These are phyloP conservation scores for Nicotiana benthamiana DNA, from an alignment of 257 asterid species.

Conservation along the genomic window DNA sequence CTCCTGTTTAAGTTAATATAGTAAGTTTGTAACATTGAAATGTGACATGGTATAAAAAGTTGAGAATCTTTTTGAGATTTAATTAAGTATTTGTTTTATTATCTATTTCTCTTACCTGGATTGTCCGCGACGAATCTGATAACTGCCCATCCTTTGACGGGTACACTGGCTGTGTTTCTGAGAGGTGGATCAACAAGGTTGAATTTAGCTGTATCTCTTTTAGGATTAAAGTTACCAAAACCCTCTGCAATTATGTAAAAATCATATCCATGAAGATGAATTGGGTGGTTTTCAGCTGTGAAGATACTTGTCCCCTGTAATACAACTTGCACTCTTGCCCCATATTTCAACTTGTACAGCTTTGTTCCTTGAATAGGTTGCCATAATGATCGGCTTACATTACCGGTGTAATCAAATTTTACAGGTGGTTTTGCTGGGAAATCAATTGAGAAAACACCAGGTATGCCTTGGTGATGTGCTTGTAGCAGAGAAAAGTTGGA, in stretches of 20 bases:
- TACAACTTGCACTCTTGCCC: slow-evolving; percentile 74
- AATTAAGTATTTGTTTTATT: background rate
- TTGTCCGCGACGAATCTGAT: slow-evolving; percentile 89
- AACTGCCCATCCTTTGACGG: slow-evolving; percentile 87
- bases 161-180: slow-evolving; percentile 70
- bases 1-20: slow-evolving; percentile 34
- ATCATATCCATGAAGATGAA: slow-evolving; percentile 90
- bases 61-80: background rate
- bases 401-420: slow-evolving; percentile 72
- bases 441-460: slow-evolving; percentile 73
- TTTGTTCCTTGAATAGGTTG: slow-evolving; percentile 59
- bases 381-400: slow-evolving; percentile 69
- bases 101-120: slow-evolving; percentile 55
- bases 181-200: slow-evolving; percentile 82
- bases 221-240: slow-evolving; percentile 65
- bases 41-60: background rate
- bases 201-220: slow-evolving; percentile 50
- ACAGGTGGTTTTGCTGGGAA: slow-evolving; percentile 66
- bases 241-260: slow-evolving; percentile 80
- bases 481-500: slow-evolving; percentile 66
- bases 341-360: slow-evolving; percentile 55
- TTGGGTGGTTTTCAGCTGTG: slow-evolving; percentile 81
- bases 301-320: slow-evolving; percentile 83
- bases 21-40: background rate
- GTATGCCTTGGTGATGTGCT: slow-evolving; percentile 65